Percentiles rank a stretch among this genome's conserved stretches.
Conservation (phyloP, 192 early-diverging fungal genomes). For the Coemansia asiatica region DNA sequence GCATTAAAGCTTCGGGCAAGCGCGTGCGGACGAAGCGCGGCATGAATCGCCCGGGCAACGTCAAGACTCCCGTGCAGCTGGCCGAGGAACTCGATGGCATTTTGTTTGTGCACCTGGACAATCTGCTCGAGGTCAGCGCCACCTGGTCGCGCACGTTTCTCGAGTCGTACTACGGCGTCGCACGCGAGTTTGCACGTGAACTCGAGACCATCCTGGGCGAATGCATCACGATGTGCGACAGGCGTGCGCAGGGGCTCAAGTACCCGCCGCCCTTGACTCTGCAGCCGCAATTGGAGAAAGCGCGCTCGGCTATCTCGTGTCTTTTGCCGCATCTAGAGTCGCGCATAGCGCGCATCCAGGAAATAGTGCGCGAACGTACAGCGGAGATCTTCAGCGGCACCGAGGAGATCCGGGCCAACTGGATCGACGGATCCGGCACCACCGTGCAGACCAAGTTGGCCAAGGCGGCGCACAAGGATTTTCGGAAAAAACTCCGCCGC, state of each 20-base stretch:
- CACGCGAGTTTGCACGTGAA: conserved; percentile 57
- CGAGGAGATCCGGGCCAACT: conserved; percentile 29
- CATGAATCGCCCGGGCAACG: conserved; percentile 3
- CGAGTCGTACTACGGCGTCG: conserved; percentile 59
- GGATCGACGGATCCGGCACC: conserved; percentile 54
- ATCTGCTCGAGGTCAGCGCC: conserved; percentile 51
- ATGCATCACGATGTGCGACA: conserved; percentile 57
- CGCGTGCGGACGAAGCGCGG: conserved; percentile 13
- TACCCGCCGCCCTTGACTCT: conserved; percentile 53
- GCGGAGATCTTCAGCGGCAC: conserved; percentile 45
- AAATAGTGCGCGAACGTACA: conserved; percentile 50
- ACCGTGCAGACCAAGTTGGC: conserved; percentile 60
- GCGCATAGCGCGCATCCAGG: conserved; percentile 47
- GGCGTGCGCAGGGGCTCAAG: conserved; percentile 55
- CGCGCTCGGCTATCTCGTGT: conserved; percentile 37
- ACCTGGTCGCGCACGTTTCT: conserved; percentile 57
- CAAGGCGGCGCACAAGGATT: conserved; percentile 66
- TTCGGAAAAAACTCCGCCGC: conserved; percentile 63
- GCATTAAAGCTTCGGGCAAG: too few species aligned
- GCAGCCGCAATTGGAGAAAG: conserved; percentile 44
- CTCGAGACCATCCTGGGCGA: conserved; percentile 57
- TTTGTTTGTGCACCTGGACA: conserved; percentile 53
- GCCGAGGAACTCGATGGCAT: conserved; percentile 54
- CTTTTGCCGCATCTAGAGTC: conserved; percentile 48
- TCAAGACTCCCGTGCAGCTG: conserved; percentile 23